Conservation (phyloP, 2,329 filamentous ascomycete genomes). For the Fusarium transvaalense region DNA sequence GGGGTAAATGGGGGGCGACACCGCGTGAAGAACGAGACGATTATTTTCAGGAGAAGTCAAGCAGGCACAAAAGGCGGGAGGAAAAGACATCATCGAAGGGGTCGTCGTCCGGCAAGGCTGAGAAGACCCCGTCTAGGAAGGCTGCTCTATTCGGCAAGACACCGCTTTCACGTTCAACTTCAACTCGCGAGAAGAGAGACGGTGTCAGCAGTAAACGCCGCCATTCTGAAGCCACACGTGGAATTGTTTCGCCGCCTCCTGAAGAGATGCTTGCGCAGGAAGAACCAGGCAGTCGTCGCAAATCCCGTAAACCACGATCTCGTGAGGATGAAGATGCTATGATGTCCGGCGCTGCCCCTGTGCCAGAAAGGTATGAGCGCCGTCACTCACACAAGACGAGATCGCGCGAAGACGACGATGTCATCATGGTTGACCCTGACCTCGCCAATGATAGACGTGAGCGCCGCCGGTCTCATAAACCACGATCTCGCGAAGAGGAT, state of each 20-base stretch:
- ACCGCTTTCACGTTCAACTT: conserved; percentile 75
- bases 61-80: conserved; percentile 71
- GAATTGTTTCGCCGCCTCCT: conserved; percentile 78
- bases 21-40: conserved; percentile 60
- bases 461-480: conserved; percentile 61
- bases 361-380: conserved; percentile 49
- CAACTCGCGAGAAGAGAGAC: conserved; percentile 73
- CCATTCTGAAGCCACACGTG: conserved; percentile 74
- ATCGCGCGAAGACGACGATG: conserved; percentile 56
- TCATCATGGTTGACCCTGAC: conserved; percentile 63
- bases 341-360: conserved; percentile 60
- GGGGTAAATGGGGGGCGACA: conserved; percentile 79
- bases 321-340: conserved; percentile 59
- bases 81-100: conserved; percentile 74
- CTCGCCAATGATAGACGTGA: conserved; percentile 49
- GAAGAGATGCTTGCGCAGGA: conserved; percentile 74
- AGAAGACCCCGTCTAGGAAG: conserved; percentile 65
- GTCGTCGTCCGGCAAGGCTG: conserved; percentile 78
- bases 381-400: conserved; percentile 59
- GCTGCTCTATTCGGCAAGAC: conserved; percentile 76
- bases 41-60: conserved; percentile 67
- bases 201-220: conserved; percentile 70
- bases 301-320: conserved; percentile 56
- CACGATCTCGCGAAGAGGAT: conserved; percentile 50
- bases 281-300: conserved; percentile 57